A percentile compares a stretch with the other conserved stretches of the same genome.
Conservation (phyloP, 75 land plant genomes). For the Cunninghamia lanceolata region DNA sequence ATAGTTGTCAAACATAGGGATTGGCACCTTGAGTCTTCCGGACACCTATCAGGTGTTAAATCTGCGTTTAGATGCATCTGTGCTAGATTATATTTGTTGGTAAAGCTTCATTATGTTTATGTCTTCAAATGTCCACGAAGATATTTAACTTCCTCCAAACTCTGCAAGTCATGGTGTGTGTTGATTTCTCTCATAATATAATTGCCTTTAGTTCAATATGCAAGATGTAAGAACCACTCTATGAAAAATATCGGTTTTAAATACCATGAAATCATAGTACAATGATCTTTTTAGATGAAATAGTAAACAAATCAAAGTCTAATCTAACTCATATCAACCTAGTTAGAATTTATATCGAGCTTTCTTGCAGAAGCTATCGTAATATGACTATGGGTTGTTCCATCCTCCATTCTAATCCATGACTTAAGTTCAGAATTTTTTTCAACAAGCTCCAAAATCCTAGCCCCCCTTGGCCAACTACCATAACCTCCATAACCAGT, state of each 20-base stretch:
- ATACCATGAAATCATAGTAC: neutral
- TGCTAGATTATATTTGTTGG: neutral
- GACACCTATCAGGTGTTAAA: neutral
- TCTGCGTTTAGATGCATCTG: neutral
- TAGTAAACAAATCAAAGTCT: neutral
- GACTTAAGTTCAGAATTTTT: conserved; percentile 51
- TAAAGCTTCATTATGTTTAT: neutral
- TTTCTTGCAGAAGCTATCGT: conserved; percentile 1
- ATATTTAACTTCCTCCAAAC: neutral
- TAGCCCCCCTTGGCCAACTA: conserved; percentile 81
- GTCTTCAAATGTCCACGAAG: neutral
- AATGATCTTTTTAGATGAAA: neutral
- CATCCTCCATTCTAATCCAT: conserved; percentile 84
- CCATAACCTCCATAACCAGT: conserved; percentile 99
- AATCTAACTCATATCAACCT: neutral
- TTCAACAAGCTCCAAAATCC: conserved; percentile 65
- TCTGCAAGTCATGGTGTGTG: neutral
- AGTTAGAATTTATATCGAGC: neutral
- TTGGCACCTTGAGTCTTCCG: neutral
- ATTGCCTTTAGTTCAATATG: neutral
- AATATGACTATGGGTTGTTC: conserved; percentile 45
- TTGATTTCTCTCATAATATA: neutral
- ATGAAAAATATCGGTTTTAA: neutral
- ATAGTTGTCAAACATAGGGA: neutral
- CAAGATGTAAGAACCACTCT: neutral